phyloP scores from a whole-genome alignment of 257 asterid genomes.

The Solanum verrucosum region DNA sequence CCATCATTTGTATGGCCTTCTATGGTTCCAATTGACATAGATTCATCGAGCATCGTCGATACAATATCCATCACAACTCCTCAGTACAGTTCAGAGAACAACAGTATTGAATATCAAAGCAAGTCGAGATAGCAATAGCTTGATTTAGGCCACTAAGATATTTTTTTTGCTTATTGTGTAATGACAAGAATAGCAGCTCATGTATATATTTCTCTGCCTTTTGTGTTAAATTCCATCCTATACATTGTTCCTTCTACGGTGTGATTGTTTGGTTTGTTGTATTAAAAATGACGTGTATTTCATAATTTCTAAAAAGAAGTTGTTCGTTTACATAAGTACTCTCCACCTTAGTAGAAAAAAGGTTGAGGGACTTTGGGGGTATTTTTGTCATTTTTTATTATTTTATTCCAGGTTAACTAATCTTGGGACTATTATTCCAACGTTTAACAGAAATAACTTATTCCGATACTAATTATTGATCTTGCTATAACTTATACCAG shows the following conservation, averaged over 20 bases:
- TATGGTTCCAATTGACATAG: neutral
- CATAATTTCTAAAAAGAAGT: neutral
- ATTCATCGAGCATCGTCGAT: conserved; percentile 5
- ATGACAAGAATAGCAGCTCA: neutral
- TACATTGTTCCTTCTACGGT: neutral
- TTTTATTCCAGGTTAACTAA: neutral
- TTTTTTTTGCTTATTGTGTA: neutral
- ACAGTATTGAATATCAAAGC: conserved; percentile 42
- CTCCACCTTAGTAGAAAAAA: neutral
- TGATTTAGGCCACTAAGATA: neutral
- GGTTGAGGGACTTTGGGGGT: neutral
- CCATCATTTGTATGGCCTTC: conserved; percentile 44
- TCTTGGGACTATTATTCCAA: neutral
- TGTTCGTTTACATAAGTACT: neutral
- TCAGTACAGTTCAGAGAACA: conserved; percentile 33
- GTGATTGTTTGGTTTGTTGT: neutral
- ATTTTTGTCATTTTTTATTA: no score
- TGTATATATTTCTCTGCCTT: neutral
- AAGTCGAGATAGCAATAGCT: conserved; percentile 19
- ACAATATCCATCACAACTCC: conserved; percentile 27
- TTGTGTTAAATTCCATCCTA: neutral
- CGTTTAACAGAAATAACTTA: neutral
- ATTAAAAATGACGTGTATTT: neutral
- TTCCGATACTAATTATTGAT: neutral
- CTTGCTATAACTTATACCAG: neutral